Conservation (phyloP, 441 rosid species). For the Adansonia madagascariensis region DNA sequence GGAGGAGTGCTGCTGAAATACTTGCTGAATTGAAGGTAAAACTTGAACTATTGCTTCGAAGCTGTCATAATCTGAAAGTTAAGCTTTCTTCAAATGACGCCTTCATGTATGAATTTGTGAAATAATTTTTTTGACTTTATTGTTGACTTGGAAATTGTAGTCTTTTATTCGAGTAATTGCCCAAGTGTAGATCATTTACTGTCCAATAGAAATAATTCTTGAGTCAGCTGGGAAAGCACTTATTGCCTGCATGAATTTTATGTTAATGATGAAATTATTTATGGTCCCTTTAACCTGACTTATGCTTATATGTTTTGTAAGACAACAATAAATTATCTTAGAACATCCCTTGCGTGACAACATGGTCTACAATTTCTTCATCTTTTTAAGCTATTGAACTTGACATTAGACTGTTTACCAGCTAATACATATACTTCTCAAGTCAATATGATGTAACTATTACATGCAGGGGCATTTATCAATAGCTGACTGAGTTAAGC, state of each 20-base stretch:
- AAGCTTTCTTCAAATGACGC: slow-evolving; percentile 9
- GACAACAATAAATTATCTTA: background rate
- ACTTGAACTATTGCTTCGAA: slow-evolving; percentile 9
- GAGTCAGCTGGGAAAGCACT: slow-evolving; percentile 7
- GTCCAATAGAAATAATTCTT: background rate
- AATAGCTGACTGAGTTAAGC: background rate
- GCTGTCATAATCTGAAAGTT: background rate
- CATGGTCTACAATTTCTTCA: background rate
- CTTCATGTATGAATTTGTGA: background rate
- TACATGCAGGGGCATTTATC: background rate
- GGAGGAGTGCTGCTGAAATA: slow-evolving; percentile 72
- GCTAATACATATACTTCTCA: background rate
- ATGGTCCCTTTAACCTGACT: background rate
- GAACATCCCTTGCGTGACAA: background rate
- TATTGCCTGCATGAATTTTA: background rate
- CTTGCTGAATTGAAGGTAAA: slow-evolving; percentile 74
- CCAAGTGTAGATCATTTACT: background rate
- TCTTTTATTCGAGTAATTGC: background rate
- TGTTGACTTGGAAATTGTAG: slow-evolving; percentile 7
- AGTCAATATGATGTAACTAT: background rate
- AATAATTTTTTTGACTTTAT: background rate
- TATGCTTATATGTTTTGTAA: background rate
- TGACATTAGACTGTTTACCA: background rate
- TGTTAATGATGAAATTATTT: slow-evolving; percentile 1
- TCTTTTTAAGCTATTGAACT: background rate